Base-by-base conservation (phyloP, 805 yeast species). In the Geotrichum ghanense region DNA sequence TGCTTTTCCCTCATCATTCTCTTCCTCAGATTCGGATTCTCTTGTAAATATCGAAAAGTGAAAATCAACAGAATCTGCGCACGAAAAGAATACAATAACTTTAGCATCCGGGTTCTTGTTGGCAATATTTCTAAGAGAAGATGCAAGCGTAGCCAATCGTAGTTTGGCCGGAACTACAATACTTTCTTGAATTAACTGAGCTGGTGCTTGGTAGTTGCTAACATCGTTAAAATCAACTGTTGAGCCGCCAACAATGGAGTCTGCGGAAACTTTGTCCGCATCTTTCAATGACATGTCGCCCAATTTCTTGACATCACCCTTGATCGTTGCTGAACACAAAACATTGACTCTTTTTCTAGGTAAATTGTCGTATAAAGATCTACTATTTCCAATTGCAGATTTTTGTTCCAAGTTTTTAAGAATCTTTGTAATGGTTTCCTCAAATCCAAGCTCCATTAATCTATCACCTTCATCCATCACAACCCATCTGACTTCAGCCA, bases 391-490 rank as follows among this genome's bases (percentile, higher is more conserved):
- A 12, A 81, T 65, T 41, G 64, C 64, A 16, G 74, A 71, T 24
- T 58, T 53, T 22, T 66, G 65, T 21, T 79, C 73, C 42, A 89
- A 72, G 46, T 74, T 71, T 22, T 70, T 68, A 45, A 94, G 69
- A 52, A 90, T 87, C 51, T 81, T 77, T 14, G 85, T 72, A 49
- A 92, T 79, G 0, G 96, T 84, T 61, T 92, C 97, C 64, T 92
- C 96, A 61, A 92, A 92, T 0, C 99, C 99, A 49, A 94, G 70
- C 57, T 92, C 99, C 77, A 90, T 86, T 56, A 92, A 73, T 53
- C 89, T 76, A 67, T 92, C 99, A 63, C 97, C 98, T 71, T 92
- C 99, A 67, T 92, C 99, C 52, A 92, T 62, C 9, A 92, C 81
- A n/a, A 90, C 74, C 74, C 88, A 92, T 56, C 96, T 71, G 31